Evolutionary conservation across 352 stramenopile genomes (phyloP), one percentile per base, ranked within the genome.

Genomic region (Globisporangium spiculum): DNA sequence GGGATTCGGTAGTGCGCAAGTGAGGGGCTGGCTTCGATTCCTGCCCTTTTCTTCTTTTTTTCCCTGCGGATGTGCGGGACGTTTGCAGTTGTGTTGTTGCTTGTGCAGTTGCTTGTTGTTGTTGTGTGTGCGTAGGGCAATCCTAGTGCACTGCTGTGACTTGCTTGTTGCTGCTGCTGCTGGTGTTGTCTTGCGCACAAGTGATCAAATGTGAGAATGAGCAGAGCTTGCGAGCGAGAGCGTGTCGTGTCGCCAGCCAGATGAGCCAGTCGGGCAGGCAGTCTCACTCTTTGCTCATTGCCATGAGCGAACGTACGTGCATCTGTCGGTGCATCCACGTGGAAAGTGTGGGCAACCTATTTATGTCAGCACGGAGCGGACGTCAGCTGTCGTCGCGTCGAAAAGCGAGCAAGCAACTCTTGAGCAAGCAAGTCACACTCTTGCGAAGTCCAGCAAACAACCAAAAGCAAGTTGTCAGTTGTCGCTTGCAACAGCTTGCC

Each of bases 171-270:
- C 4, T 60, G 27, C 4, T 60, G 27, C 8, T 50, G 34, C 20
- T 64, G 58, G n/a, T 64, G 58, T 14, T 61, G 46, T 27, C 34
- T 20, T 58, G 46, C 60, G 44, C 60, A 59, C 60, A 66, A 66
- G 60, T 14, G 60, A 27, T 59, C 46, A 66, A 66, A 66, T 59
- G 60, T 57, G 60, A 34, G 46, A 66, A 66, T 66, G 60, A 62
- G 56, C 55, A 56, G 38, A 20, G 10, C 38, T 46, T 46, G 16
- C 55, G 44, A 22, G 44, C 22, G 44, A 32, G 30, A 32, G 4
- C 30, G 30, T 32, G 30, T 32, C 44, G 44, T 52, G 59, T 26
- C 59, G 60, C 34, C n/a, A 27, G 60, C 46, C 60, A 66, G 60
- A 66, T 66, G 60, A 30, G 46, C 60, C 60, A 66, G 46, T 56